These are phyloP conservation scores for Coemansia sp. DNA, from an alignment of 192 early-diverging fungal genomes.

Conservation along the genomic window DNA sequence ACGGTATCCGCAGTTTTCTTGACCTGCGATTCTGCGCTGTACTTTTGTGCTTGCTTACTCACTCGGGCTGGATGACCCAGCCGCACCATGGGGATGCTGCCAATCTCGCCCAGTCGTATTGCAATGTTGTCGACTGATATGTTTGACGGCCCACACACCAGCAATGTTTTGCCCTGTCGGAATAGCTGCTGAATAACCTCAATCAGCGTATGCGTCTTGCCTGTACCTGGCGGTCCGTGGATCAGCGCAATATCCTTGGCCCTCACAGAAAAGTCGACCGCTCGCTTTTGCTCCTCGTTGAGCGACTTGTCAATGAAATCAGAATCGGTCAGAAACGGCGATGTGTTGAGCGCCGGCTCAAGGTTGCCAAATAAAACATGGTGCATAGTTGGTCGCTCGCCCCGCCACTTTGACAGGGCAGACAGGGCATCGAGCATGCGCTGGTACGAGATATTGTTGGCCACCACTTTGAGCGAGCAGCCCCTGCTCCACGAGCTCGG, in stretches of 20 bases:
- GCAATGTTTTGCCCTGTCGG: conserved; percentile 58
- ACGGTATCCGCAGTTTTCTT: conserved; percentile 38
- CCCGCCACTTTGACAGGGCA: conserved; percentile 7
- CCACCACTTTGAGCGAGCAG: conserved; percentile 59
- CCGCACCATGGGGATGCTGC: conserved; percentile 67
- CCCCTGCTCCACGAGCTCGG: conserved; percentile 61
- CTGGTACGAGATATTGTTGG: conserved; percentile 48
- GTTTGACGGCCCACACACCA: conserved; percentile 91
- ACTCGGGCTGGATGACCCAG: conserved; percentile 85
- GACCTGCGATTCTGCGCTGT: conserved; percentile 69
- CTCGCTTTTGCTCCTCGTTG: conserved; percentile 69
- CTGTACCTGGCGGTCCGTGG: conserved; percentile 88
- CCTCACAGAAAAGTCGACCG: conserved; percentile 61
- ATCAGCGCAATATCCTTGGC: conserved; percentile 72
- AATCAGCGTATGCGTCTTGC: conserved; percentile 85
- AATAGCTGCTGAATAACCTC: conserved; percentile 80
- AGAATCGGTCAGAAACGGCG: conserved; percentile 6
- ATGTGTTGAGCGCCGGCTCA: conserved; percentile 30
- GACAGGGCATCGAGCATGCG: conserved; percentile 47
- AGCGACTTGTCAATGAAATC: conserved; percentile 61
- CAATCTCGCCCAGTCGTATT: conserved; percentile 65
- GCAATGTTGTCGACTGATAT: conserved; percentile 87
- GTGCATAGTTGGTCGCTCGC: conserved; percentile 33
- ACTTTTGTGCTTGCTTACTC: conserved; percentile 61
- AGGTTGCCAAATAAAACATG: conserved; percentile 48